These are phyloP conservation scores for Citrus sp. DNA, from an alignment of 345 rosid genomes.

Conservation along the genomic window DNA sequence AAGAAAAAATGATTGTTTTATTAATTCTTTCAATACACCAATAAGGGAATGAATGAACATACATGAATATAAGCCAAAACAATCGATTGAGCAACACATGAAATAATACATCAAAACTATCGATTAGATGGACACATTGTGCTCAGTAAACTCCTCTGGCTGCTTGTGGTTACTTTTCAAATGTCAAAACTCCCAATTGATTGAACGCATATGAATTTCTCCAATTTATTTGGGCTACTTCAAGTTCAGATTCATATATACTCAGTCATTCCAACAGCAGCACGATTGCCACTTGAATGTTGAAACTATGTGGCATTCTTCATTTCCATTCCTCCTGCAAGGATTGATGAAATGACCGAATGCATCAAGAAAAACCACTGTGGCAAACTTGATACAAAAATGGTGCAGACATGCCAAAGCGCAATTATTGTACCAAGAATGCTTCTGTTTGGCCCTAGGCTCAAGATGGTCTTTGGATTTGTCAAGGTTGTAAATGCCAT, in stretches of 20 bases:
- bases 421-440: slow-evolving; percentile 92
- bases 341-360: neutral
- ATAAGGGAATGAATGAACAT: neutral
- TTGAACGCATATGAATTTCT: neutral
- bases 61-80: no score
- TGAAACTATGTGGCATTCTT: neutral
- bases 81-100: neutral
- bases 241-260: neutral
- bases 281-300: no score
- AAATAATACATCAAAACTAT: neutral
- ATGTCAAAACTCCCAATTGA: no score
- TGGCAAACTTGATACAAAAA: neutral
- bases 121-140: neutral
- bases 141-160: neutral
- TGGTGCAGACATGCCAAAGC: slow-evolving; percentile 9
- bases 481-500: slow-evolving; percentile 78
- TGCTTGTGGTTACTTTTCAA: no score
- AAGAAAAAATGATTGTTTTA: neutral
- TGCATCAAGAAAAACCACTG: neutral
- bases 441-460: slow-evolving; percentile 71
- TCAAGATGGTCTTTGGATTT: slow-evolving; percentile 52
- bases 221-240: neutral
- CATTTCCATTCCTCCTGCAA: neutral
- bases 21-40: neutral
- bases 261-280: no score